Conservation (phyloP, 2,329 filamentous ascomycete species). For the Paraconiothyrium sp. region DNA sequence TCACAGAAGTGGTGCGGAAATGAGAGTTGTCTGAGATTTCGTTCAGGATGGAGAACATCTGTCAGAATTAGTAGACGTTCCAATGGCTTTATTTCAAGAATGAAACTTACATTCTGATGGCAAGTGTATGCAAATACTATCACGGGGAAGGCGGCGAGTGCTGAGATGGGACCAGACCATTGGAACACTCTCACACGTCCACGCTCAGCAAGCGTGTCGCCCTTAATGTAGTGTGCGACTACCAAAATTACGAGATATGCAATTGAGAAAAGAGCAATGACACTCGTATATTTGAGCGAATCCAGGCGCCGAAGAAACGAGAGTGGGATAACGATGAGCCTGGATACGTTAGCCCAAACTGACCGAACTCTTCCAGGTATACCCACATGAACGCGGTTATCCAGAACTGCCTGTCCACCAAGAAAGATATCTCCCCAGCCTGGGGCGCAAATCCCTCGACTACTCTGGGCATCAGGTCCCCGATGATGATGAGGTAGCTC, state of each 20-base stretch:
- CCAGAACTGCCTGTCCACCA: slow-evolving; percentile 95
- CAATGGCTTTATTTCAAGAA: background rate
- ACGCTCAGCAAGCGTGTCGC: slow-evolving; percentile 77
- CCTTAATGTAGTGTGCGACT: slow-evolving; percentile 85
- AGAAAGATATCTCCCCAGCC: slow-evolving; percentile 72
- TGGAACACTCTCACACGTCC: slow-evolving; percentile 78
- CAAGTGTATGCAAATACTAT: slow-evolving; percentile 99
- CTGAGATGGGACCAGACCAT: slow-evolving; percentile 81
- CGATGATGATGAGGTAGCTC: slow-evolving; percentile 98
- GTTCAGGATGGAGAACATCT: slow-evolving; percentile 99
- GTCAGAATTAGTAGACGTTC: slow-evolving; percentile 19
- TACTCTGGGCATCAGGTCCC: slow-evolving; percentile 96
- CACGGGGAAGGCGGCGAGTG: slow-evolving; percentile 87
- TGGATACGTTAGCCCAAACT: slow-evolving; percentile 44
- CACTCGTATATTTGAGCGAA: slow-evolving; percentile 95
- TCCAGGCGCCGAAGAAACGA: slow-evolving; percentile 92
- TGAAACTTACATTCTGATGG: slow-evolving; percentile 83
- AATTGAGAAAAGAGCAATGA: slow-evolving; percentile 90
- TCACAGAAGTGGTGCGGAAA: slow-evolving; percentile 78
- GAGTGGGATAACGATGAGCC: slow-evolving; percentile 90
- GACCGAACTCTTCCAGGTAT: background rate
- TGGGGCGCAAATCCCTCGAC: slow-evolving; percentile 78
- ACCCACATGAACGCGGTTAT: slow-evolving; percentile 92
- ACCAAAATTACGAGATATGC: slow-evolving; percentile 93
- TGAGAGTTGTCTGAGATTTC: slow-evolving; percentile 89